Evolutionary conservation across 2,329 filamentous ascomycete genomes (phyloP).

Genomic region (Berkeleyomyces rouxiae): DNA sequence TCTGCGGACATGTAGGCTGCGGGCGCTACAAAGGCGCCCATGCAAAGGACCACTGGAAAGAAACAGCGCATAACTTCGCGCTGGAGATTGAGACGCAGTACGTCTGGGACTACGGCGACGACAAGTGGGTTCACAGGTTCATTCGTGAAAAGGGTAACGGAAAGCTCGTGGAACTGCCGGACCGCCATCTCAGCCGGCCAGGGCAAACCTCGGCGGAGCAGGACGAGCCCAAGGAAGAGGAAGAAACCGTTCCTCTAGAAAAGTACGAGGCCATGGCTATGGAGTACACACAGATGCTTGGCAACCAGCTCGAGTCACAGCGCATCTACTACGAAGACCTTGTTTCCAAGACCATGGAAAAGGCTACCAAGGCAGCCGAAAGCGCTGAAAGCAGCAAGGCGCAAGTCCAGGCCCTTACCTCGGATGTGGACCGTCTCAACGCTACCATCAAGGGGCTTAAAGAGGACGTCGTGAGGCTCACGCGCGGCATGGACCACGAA

Average conservation of each 20-base stretch:
- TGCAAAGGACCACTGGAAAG: slow-evolving; percentile 84
- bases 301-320: slow-evolving; percentile 83
- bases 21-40: slow-evolving; percentile 89
- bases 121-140: slow-evolving; percentile 88
- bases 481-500: slow-evolving; percentile 50
- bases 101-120: slow-evolving; percentile 94
- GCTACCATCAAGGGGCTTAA: slow-evolving; percentile 15
- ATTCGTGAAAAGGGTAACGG: slow-evolving; percentile 88
- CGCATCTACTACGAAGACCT: slow-evolving; percentile 88
- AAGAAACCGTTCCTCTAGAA: slow-evolving; percentile 53
- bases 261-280: slow-evolving; percentile 65
- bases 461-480: slow-evolving; percentile 27
- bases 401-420: slow-evolving; percentile 20
- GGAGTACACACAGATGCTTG: slow-evolving; percentile 89
- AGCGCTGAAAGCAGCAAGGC: slow-evolving; percentile 45
- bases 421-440: slow-evolving; percentile 13
- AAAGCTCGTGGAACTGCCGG: slow-evolving; percentile 79
- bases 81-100: slow-evolving; percentile 88
- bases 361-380: slow-evolving; percentile 57
- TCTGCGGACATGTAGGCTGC: slow-evolving; percentile 84
- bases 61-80: slow-evolving; percentile 76
- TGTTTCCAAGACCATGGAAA: slow-evolving; percentile 74
- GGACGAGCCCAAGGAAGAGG: slow-evolving; percentile 20
- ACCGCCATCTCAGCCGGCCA: slow-evolving; percentile 16
- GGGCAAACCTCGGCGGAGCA: slow-evolving; percentile 19